Base-by-base conservation (phyloP, 2,329 filamentous ascomycete species). In the Gaeumannomyces sp. region DNA sequence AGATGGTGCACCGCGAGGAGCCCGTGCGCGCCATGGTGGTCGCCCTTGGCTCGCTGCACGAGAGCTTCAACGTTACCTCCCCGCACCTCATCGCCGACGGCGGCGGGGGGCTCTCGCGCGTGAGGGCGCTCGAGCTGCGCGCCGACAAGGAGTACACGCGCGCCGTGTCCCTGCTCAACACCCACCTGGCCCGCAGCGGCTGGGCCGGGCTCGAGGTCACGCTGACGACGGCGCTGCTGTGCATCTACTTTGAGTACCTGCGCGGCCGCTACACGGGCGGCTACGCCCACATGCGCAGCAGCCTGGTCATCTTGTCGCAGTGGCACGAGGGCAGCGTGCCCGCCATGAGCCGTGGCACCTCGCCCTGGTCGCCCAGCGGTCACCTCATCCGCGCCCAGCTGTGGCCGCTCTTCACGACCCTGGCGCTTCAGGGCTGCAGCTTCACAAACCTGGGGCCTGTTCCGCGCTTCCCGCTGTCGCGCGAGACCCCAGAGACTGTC, bases 151-250 rank as follows among this genome's bases (percentile, higher is more conserved):
- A 53, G 22, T 53, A 53, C 45, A 53, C 45, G 45, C 45, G 45
- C n/a, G 45, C 45, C 45, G 45, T 53, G 19, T 53, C 45, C 7
- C 45, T 53, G 45, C 45, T 53, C 45, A 53, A 53, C 45, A 11
- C 45, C 6, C 45, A 53, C 45, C 45, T 53, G 45, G 7, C 45
- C 45, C 45, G 45, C 45, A n/a, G 19, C 22, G 45, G 45, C 45
- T 53, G 45, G 45, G 45, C 45, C 45, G 45, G 45, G 45, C 45
- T 53, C 22, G 45, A 53, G 45, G 45, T 53, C 6, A 53, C 45
- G 45, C 45, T 53, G 45, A 53, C 45, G 45, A 53, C 45, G 45
- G 45, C 45, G 45, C 45, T 53, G 45, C n/a, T 53, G 45, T 53
- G 45, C 45, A 53, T 53, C 19, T 53, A 53, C n/a, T 53, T 53